Percentiles rank a stretch among this genome's conserved stretches.
These are phyloP conservation scores for Astrephomene gubernaculifera DNA, from an alignment of 139 green algal species.

Conservation along the genomic window DNA sequence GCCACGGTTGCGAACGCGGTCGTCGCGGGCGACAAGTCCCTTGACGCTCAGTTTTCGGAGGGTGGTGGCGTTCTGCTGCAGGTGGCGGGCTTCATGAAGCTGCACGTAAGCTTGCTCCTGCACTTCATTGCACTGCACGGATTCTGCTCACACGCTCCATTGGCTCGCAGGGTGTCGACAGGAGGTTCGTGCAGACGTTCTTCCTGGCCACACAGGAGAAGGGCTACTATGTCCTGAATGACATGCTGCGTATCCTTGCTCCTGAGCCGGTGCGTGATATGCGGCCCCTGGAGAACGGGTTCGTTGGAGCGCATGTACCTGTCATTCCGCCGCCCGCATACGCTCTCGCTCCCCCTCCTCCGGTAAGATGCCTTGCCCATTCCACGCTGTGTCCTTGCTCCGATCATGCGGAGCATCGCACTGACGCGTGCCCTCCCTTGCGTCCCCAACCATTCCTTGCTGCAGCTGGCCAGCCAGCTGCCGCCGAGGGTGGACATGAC, in stretches of 20 bases:
- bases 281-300: slow-evolving; percentile 24
- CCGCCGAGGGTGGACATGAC: not conserved
- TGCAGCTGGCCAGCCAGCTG: slow-evolving; percentile 2
- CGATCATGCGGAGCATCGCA: too few species aligned
- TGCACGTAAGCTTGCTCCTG: slow-evolving; percentile 48
- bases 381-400: too few species aligned
- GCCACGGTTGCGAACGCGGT: slow-evolving; percentile 51
- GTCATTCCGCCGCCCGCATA: not conserved
- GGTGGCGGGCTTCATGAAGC: slow-evolving; percentile 75
- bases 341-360: not conserved
- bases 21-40: slow-evolving; percentile 70
- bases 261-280: slow-evolving; percentile 5
- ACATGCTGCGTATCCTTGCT: slow-evolving; percentile 84
- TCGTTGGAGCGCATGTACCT: slow-evolving; percentile 20
- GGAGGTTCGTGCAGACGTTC: slow-evolving; percentile 90
- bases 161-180: slow-evolving; percentile 55
- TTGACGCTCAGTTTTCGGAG: slow-evolving; percentile 86
- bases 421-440: too few species aligned
- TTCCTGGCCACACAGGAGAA: slow-evolving; percentile 92
- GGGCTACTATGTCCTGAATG: slow-evolving; percentile 94
- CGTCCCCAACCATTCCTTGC: not conserved
- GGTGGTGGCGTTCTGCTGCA: slow-evolving; percentile 83
- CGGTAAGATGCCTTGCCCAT: not conserved
- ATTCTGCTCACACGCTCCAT: not conserved
- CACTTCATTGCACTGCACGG: not conserved